Conservation (phyloP, 176 grass and related monocot genomes). For the Rhipidocladum racemiflorum region DNA sequence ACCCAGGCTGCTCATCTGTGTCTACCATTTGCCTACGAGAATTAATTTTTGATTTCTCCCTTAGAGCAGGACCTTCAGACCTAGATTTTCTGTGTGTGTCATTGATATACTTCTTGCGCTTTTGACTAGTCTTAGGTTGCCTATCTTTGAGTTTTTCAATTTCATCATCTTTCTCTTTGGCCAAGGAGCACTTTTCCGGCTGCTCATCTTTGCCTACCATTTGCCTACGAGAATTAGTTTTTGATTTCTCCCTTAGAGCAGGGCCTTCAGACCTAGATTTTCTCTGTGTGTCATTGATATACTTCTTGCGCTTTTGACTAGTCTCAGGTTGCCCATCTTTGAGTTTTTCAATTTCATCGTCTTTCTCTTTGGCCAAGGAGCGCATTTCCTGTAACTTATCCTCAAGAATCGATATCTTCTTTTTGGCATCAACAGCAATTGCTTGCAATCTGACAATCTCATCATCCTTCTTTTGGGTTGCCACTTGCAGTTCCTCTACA, state of each 20-base stretch:
- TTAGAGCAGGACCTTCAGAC: conserved; percentile 8
- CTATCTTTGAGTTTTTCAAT: conserved; percentile 29
- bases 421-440: conserved; percentile 31
- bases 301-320: conserved; percentile 23
- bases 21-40: background rate
- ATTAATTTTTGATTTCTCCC: conserved; percentile 13
- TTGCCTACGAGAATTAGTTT: background rate
- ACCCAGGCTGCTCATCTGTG: conserved; percentile 17
- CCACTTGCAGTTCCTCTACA: conserved; percentile 31
- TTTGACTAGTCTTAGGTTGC: background rate
- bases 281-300: background rate
- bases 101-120: conserved; percentile 1
- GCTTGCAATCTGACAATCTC: conserved; percentile 32
- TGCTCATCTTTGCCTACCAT: conserved; percentile 16
- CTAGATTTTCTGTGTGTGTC: conserved; percentile 30
- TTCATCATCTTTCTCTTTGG: conserved; percentile 30
- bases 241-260: conserved; percentile 2
- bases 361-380: conserved; percentile 38
- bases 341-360: conserved; percentile 21
- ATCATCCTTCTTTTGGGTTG: conserved; percentile 37
- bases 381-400: conserved; percentile 29
- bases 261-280: conserved; percentile 35
- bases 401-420: conserved; percentile 30
- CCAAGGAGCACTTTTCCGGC: too few relatives aligned
- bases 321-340: conserved; percentile 1